Percentiles rank a stretch among this genome's conserved stretches.
Evolutionary conservation across 2,329 filamentous ascomycete genomes (phyloP).

Genomic region (Purpureocillium lavendulum): DNA sequence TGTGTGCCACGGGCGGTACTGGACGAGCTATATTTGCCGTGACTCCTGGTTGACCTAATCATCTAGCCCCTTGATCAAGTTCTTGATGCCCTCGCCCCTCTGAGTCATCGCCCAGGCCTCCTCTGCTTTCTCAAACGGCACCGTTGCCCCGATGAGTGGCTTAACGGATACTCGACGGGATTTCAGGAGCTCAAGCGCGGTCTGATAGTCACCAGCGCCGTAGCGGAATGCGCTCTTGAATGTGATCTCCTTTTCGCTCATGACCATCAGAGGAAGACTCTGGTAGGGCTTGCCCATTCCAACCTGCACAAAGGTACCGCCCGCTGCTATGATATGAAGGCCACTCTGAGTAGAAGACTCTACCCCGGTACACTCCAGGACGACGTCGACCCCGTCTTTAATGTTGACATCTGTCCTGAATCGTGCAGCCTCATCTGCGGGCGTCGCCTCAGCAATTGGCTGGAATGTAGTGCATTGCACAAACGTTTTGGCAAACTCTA

Average conservation of each 20-base stretch:
- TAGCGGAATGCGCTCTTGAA: slow-evolving; percentile 38
- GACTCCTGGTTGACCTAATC: too few species aligned
- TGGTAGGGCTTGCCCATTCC: slow-evolving; percentile 52
- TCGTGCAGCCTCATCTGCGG: slow-evolving; percentile 8
- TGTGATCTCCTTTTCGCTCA: slow-evolving; percentile 35
- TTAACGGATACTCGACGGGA: background rate
- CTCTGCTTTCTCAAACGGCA: too few species aligned
- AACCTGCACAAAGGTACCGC: slow-evolving; percentile 45
- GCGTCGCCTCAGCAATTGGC: background rate
- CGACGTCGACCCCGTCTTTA: slow-evolving; percentile 5
- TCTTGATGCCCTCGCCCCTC: too few species aligned
- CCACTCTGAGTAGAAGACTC: slow-evolving; percentile 10
- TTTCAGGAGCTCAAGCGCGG: slow-evolving; percentile 6
- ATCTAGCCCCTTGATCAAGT: too few species aligned
- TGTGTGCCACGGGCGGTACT: too few species aligned
- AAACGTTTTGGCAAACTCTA: slow-evolving; percentile 9
- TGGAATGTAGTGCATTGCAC: background rate
- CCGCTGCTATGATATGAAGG: slow-evolving; percentile 28
- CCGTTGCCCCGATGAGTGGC: slow-evolving; percentile 2
- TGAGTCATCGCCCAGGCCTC: too few species aligned
- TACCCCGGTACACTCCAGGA: slow-evolving; percentile 12
- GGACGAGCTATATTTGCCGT: too few species aligned
- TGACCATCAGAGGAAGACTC: slow-evolving; percentile 35
- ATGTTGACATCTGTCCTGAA: background rate
- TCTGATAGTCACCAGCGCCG: slow-evolving; percentile 18